A percentile compares a stretch with the other conserved stretches of the same genome.
Conservation (phyloP, 441 rosid genomes). For the Jatropha multifida region DNA sequence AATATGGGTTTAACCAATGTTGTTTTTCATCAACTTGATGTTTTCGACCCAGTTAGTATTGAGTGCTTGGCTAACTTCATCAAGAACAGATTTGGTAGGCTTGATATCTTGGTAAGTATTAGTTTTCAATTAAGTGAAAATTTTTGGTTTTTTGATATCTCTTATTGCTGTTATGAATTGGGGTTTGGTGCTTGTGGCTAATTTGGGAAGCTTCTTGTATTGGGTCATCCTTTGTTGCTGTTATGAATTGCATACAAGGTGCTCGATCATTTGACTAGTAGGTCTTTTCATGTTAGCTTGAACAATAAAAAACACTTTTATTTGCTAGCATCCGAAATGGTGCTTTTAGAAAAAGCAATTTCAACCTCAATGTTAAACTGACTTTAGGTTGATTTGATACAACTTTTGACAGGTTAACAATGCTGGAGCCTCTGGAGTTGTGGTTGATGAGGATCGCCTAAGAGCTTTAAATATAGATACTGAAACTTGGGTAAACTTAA, state of each 20-base stretch:
- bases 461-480: conserved; percentile 44
- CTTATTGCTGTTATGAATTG: too few relatives aligned
- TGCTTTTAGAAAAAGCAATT: too few relatives aligned
- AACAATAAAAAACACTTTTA: too few relatives aligned
- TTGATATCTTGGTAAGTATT: conserved; percentile 43
- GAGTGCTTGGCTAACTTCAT: conserved; percentile 36
- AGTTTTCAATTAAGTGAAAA: background rate
- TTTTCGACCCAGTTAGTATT: conserved; percentile 36
- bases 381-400: background rate
- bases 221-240: background rate
- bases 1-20: conserved; percentile 35
- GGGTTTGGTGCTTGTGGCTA: too few relatives aligned
- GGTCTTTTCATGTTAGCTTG: background rate
- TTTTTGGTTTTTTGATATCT: too few relatives aligned
- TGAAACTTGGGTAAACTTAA: conserved; percentile 38
- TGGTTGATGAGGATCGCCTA: conserved; percentile 33
- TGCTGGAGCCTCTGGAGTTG: conserved; percentile 44
- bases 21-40: conserved; percentile 56
- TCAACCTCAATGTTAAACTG: too few relatives aligned
- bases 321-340: too few relatives aligned
- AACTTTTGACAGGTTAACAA: conserved; percentile 43
- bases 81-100: conserved; percentile 38
- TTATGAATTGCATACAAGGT: background rate
- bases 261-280: background rate
- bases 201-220: too few relatives aligned